Evolutionary conservation across 1,284 basidiomycete genomes (phyloP).

Genomic region (Puccinia brachypodii): DNA sequence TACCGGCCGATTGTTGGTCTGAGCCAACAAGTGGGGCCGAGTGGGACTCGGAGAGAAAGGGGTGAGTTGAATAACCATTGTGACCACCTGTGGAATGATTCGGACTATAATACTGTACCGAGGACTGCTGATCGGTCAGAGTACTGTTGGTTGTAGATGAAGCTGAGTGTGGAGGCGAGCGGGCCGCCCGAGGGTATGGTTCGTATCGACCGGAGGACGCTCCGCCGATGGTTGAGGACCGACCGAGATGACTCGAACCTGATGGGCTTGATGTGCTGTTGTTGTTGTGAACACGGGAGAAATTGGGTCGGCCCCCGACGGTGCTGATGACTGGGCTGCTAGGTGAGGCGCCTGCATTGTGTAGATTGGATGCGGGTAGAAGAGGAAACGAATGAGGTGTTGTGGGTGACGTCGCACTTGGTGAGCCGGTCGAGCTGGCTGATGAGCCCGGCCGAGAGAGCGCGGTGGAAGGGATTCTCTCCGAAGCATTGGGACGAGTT

Average conservation of each 20-base stretch:
- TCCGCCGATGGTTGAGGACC: not conserved
- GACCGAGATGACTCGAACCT: not conserved
- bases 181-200: conserved; percentile 22
- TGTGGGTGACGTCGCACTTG: conserved; percentile 17
- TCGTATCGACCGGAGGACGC: conserved; percentile 22
- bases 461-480: not conserved
- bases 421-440: conserved; percentile 23
- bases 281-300: not conserved
- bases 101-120: conserved; percentile 3
- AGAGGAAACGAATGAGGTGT: conserved; percentile 22
- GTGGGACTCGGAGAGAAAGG: conserved; percentile 28
- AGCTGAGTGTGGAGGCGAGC: conserved; percentile 11
- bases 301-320: not conserved
- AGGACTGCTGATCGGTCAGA: conserved; percentile 4
- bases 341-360: not conserved
- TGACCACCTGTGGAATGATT: conserved; percentile 5
- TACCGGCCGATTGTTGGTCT: not conserved
- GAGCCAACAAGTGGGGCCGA: conserved; percentile 14
- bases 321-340: conserved; percentile 9
- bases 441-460: conserved; percentile 25
- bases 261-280: not conserved
- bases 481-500: not conserved
- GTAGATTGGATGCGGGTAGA: conserved; percentile 2
- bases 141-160: conserved; percentile 15
- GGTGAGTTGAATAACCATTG: conserved; percentile 14